phyloP scores from a whole-genome alignment of 139 green algal genomes.

The Choricystis sp. region DNA sequence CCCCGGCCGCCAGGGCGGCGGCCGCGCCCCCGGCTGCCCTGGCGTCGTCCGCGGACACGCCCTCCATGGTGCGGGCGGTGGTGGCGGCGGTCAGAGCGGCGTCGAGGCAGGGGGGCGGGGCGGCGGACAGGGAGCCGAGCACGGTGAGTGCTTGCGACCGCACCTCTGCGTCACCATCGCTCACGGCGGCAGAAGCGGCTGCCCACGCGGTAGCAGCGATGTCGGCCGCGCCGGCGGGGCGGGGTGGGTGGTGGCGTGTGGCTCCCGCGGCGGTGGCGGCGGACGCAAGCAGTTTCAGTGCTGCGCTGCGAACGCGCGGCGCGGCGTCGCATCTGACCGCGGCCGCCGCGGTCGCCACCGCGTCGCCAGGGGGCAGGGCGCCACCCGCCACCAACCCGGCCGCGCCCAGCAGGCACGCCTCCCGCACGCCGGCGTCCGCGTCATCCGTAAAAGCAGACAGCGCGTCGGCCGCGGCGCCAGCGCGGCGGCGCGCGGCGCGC shows the following conservation, averaged over 20 bases:
- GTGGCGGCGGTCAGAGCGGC: background rate
- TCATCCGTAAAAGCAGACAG: background rate
- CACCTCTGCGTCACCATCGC: background rate
- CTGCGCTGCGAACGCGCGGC: no score
- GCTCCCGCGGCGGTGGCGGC: no score
- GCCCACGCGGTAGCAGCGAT: background rate
- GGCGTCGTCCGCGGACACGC: background rate
- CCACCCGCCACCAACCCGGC: no score
- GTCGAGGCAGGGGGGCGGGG: no score
- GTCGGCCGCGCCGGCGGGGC: background rate
- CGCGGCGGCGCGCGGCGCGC: no score
- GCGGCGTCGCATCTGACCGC: no score
- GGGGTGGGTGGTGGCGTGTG: background rate
- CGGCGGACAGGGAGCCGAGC: background rate
- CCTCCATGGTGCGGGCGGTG: background rate
- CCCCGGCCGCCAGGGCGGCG: no score
- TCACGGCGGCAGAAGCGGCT: background rate
- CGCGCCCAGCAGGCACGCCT: background rate
- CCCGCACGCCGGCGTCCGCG: background rate
- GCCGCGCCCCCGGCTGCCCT: no score
- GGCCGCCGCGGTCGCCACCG: no score
- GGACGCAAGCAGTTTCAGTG: no score
- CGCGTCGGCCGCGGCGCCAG: no score
- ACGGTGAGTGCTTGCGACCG: background rate
- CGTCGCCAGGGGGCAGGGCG: background rate